Percentiles rank a stretch among this genome's conserved stretches.
Evolutionary conservation across 495 filamentous ascomycete species (phyloP).

Genomic region (Niebla homalea): DNA sequence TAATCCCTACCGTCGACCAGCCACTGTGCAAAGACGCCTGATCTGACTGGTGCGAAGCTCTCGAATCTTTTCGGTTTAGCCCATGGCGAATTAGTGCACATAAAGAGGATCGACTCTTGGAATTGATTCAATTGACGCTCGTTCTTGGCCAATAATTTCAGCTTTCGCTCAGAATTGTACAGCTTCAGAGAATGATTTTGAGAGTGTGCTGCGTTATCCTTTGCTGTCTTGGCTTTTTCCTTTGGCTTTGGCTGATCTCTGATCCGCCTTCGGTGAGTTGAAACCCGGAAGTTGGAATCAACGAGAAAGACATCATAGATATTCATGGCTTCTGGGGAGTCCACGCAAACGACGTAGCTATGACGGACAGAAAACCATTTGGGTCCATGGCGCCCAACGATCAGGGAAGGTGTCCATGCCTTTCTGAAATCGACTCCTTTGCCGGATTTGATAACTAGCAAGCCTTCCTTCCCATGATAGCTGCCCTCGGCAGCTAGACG

Average conservation of each 20-base stretch:
- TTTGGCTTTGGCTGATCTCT: constrained; percentile 52
- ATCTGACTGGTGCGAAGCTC: constrained; percentile 85
- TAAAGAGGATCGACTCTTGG: constrained; percentile 77
- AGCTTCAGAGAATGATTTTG: constrained; percentile 77
- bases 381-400: constrained; percentile 70
- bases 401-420: constrained; percentile 57
- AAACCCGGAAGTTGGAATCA: constrained; percentile 68
- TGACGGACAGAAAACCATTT: constrained; percentile 99
- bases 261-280: constrained; percentile 48
- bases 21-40: constrained; percentile 85
- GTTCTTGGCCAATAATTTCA: constrained; percentile 85
- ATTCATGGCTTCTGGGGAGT: constrained; percentile 96
- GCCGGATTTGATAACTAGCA: constrained; percentile 75
- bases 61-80: constrained; percentile 70
- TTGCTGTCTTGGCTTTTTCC: constrained; percentile 46
- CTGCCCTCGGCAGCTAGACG: constrained; percentile 87
- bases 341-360: constrained; percentile 93
- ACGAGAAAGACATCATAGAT: constrained; percentile 97
- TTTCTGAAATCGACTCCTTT: constrained; percentile 84
- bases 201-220: constrained; percentile 49
- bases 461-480: constrained; percentile 96
- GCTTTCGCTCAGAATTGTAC: constrained; percentile 72
- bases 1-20: constrained; percentile 93
- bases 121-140: constrained; percentile 84
- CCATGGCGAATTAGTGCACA: constrained; percentile 73